phyloP scores from a whole-genome alignment of 257 asterid species.

The Ocimum tenuiflorum region DNA sequence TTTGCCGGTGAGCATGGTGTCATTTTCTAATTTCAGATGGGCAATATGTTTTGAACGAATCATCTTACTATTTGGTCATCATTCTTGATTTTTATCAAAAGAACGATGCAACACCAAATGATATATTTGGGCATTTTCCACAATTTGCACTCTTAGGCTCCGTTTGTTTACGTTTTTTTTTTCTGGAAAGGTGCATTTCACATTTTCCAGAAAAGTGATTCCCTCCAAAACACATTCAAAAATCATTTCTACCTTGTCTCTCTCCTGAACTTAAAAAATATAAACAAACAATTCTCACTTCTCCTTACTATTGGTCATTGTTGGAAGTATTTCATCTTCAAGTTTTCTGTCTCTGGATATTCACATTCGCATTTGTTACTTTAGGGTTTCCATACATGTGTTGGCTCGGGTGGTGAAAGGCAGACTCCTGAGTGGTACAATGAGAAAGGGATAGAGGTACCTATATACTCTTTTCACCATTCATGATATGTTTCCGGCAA shows the following conservation, averaged over 20 bases:
- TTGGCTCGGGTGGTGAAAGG: constrained; percentile 86
- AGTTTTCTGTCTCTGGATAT: not conserved
- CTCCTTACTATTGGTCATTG: too few relatives aligned
- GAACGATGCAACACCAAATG: not conserved
- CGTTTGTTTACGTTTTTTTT: too few relatives aligned
- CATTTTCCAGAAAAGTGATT: too few relatives aligned
- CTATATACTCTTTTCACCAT: not conserved
- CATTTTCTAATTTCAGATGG: not conserved
- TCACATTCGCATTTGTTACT: constrained; percentile 20
- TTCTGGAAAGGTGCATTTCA: too few relatives aligned
- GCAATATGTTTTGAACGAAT: constrained; percentile 5
- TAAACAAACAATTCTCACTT: too few relatives aligned
- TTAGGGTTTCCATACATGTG: constrained; percentile 97
- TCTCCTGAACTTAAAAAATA: too few relatives aligned
- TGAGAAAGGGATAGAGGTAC: constrained; percentile 94
- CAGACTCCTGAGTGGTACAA: constrained; percentile 99
- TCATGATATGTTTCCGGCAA: not conserved
- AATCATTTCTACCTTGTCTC: too few relatives aligned
- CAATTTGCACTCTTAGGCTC: too few relatives aligned
- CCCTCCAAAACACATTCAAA: too few relatives aligned
- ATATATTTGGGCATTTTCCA: constrained; percentile 9
- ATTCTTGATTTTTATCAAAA: constrained; percentile 8
- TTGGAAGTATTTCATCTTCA: not conserved
- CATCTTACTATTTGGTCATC: constrained; percentile 3
- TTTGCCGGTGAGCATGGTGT: constrained; percentile 59